Base-by-base conservation (phyloP, 257 asterid genomes). In the Linderniella brevidens region DNA sequence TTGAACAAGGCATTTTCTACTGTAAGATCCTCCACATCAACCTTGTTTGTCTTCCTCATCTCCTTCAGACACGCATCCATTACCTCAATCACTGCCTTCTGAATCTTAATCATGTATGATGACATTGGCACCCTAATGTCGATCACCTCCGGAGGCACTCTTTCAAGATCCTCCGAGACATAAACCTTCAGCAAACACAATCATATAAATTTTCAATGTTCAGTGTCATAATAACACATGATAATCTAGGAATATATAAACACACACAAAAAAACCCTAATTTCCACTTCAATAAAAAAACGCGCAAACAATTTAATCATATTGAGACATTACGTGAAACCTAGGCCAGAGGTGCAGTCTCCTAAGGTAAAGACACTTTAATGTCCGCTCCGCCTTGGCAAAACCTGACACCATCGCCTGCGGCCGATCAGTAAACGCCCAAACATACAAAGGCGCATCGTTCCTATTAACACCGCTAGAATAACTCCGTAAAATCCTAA, bases 301-400 rank as follows among this genome's bases (percentile, higher is more conserved):
- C 46, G 13, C 39, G 20, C 13, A 51, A 13, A 57, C 40, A 37
- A 37, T 8, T 6, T 11, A 37, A 11, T 37, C 8, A 37, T 40
- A 51, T 13, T 36, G 52, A n/a, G 35, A 17, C 20, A 36, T 45
- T 35, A 79, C 97, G 93, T 88, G 98, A 68, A 88, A 88, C 48
- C 98, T 72, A 47, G 98, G 98, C 98, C 98, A 88, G n/a, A 88
- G 81, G 62, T 84, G 94, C 54, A 88, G 85, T 53, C 75, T 84
- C 49, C 87, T 73, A 51, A 88, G 74, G 18, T 58, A 81, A 53
- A 88, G 79, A 55, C 93, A 84, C 76, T 88, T 88, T 43, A 88
- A 80, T 17, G 62, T 74, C 60, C 94, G 70, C 58, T 84, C 94
- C 12, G 96, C 85, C 64, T 84, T 88, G 17, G 98, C 93, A 46